phyloP scores from a whole-genome alignment of 495 filamentous ascomycete genomes.

The Podospora bellae-mahoneyi region DNA sequence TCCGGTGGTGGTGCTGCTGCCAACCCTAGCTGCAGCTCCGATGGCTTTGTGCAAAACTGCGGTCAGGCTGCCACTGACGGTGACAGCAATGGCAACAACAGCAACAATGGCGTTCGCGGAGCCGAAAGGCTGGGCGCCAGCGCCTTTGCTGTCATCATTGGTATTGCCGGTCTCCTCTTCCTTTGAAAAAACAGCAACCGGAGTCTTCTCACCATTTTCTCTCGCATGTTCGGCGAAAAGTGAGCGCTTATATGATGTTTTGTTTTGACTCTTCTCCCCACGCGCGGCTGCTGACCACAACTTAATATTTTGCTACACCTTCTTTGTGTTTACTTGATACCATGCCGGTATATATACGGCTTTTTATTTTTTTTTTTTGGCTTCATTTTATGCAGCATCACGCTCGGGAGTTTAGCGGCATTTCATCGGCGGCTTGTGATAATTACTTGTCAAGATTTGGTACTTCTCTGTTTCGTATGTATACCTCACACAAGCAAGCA shows the following conservation, averaged over 20 bases:
- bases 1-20: conserved; percentile 12
- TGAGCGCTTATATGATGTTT: background rate
- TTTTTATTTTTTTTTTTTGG: background rate
- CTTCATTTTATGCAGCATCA: background rate
- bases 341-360: background rate
- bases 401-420: background rate
- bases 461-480: background rate
- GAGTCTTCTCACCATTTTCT: background rate
- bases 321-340: background rate
- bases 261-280: background rate
- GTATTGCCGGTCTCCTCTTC: conserved; percentile 44
- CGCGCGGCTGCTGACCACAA: background rate
- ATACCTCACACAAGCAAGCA: background rate
- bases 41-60: conserved; percentile 26
- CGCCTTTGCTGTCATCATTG: conserved; percentile 49
- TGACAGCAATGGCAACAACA: conserved; percentile 22
- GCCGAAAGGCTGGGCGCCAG: conserved; percentile 45
- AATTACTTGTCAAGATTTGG: background rate
- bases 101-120: conserved; percentile 33
- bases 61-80: conserved; percentile 7
- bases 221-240: background rate
- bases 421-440: background rate
- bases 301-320: background rate
- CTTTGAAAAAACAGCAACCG: conserved; percentile 26
- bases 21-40: conserved; percentile 6